Evolutionary conservation across 208 protist genomes (phyloP), one percentile per base, ranked within the genome.

Genomic region (Leishmania turanica): DNA sequence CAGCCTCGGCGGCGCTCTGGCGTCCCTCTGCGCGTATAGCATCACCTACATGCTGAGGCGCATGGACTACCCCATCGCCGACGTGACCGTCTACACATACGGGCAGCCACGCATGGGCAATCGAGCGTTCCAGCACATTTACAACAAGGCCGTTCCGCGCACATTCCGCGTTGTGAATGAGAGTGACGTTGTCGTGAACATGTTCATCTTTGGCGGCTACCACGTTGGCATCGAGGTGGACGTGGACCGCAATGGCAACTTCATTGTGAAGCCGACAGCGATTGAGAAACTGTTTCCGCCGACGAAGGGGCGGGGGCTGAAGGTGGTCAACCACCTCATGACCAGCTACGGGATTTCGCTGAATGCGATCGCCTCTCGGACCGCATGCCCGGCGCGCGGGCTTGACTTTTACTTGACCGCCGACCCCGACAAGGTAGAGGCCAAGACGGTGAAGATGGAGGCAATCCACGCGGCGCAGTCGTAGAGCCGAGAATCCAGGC

Each of bases 121-220:
- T 82, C 77, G 58, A 34, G 84, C 84, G 8, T 98, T 97, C 77
- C 84, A 88, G 54, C 73, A 72, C 19, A 74, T 88, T 15, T 98
- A 97, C 88, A 88, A 98, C 86, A 90, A 92, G 53, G 81, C 84
- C 47, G 90, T 98, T 21, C 93, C 93, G 51, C 90, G 95, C 65
- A 90, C 92, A 2, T 98, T 97, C 84, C 89, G 92, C 54, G 84
- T 98, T 51, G 88, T 96, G 66, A 98, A 98, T 80, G 95, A 98
- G 78, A 96, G 90, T 78, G 96, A 98, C 85, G 64, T 91, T 34
- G 89, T 98, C 9, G 85, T 88, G 49, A 85, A 84, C 27, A 91
- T 97, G 79, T 74, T 77, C 9, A 87, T 94, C 75, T 95, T 95
- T 53, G 87, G 88, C 62, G 91, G 91, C 53, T 91, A 85, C 82